phyloP scores from a whole-genome alignment of 805 yeast species.

The Yarrowia sp. region DNA sequence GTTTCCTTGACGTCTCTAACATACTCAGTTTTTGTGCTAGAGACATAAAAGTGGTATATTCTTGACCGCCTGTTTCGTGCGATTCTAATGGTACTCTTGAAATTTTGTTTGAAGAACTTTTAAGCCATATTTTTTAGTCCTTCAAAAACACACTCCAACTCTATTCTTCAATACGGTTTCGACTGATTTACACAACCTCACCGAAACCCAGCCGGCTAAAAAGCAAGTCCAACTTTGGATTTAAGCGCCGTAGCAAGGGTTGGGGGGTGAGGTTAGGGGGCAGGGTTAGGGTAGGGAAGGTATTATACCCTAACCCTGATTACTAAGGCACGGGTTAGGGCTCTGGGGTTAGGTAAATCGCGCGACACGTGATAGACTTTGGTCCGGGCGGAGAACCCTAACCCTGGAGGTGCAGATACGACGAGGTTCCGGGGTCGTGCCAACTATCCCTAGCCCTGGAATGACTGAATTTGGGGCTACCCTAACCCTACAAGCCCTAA shows the following conservation, averaged over 20 bases:
- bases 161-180: background rate
- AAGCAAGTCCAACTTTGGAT: background rate
- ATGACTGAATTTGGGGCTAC: too few relatives aligned
- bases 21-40: too few relatives aligned
- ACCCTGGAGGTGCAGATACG: background rate
- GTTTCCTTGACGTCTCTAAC: too few relatives aligned
- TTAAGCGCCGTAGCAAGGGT: background rate
- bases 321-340: too few relatives aligned
- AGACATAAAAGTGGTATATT: too few relatives aligned
- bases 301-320: background rate
- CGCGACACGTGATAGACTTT: conserved; percentile 9
- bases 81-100: too few relatives aligned
- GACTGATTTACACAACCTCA: conserved; percentile 5
- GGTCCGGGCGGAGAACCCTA: background rate
- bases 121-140: too few relatives aligned
- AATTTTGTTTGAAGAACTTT: too few relatives aligned
- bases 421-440: background rate
- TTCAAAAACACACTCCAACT: background rate
- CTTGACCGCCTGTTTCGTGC: too few relatives aligned
- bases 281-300: too few relatives aligned
- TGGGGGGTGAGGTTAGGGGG: background rate
- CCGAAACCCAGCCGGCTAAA: background rate
- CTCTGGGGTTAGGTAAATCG: too few relatives aligned
- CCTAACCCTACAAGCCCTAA: background rate
- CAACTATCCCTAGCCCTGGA: too few relatives aligned